Percentiles rank a stretch among this genome's conserved stretches.
phyloP scores from a whole-genome alignment of 176 grass and related monocot species.

The Lolium rigidum region DNA sequence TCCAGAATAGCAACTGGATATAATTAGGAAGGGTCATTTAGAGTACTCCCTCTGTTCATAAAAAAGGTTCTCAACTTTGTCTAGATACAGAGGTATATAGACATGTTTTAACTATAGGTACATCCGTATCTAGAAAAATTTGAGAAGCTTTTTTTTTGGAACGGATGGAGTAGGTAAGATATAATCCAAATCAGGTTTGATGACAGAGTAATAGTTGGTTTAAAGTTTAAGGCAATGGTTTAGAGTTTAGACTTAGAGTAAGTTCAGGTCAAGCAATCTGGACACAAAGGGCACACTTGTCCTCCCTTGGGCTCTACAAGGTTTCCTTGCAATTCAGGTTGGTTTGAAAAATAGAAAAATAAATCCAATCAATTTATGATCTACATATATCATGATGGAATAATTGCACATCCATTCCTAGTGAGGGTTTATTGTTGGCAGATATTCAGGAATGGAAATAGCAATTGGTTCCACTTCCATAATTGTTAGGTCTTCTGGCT shows the following conservation, averaged over 20 bases:
- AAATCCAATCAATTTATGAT: background rate
- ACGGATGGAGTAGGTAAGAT: background rate
- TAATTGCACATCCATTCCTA: background rate
- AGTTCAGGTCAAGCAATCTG: background rate
- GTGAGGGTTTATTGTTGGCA: background rate
- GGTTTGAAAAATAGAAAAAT: background rate
- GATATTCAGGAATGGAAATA: background rate
- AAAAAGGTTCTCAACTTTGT: no score
- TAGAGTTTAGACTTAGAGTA: background rate
- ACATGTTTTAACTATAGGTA: no score
- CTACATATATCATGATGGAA: background rate
- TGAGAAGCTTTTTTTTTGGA: no score
- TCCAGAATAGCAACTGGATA: background rate
- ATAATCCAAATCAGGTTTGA: background rate
- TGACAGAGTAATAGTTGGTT: background rate
- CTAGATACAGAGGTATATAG: no score
- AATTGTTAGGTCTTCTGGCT: background rate
- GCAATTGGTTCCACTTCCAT: background rate
- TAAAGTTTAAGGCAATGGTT: no score
- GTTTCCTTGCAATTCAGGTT: background rate
- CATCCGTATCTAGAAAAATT: no score
- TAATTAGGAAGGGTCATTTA: background rate
- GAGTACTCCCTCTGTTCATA: no score
- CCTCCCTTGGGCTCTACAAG: background rate
- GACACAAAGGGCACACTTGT: background rate